Evolutionary conservation across 148 eudicot genomes (phyloP), one percentile per base, ranked within the genome.

Genomic region (Rhododendron vialii): DNA sequence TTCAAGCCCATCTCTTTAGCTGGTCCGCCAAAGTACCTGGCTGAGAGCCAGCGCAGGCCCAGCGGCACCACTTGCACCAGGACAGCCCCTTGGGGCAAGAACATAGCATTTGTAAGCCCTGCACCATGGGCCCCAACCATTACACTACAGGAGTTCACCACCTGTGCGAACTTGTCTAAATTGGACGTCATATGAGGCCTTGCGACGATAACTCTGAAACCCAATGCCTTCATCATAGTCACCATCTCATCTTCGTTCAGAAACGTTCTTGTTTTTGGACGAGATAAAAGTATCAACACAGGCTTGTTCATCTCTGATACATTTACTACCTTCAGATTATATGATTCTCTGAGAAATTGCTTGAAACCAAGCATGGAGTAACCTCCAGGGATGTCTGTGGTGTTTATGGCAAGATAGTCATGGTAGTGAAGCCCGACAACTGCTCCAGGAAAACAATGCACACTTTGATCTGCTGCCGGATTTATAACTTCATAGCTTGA

Each of bases 41-140:
- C 69, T 0, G 94, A 88, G 3, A 91, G 88, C 95, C 94, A 94
- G 4, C 86, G 90, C 0, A 93, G 83, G 7, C 92, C 93, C 14
- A 93, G 84, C 0, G 92, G 89, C 35, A 91, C 92, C 20, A 93
- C 85, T 41, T 94, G 96, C 69, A 93, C 86, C 87, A 92, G 55
- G 2, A 92, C 90, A 0, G 92, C 91, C 43, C 94, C 94, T 22
- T 76, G 78, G 0, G 91, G 88, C 87, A 94, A 82, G 90, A 94
- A 92, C 83, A 94, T 13, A 24, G 86, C 89, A 71, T 93, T 91
- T 28, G 92, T 87, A 0, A 94, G 83, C 41, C 94, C 94, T 12
- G 95, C 96, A 1, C 96, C 96, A 76, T 93, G 94, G 43, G 88
- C 90, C 17, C 92, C 95, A 28, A 94, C 88, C 38, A 93, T 65